Evolutionary conservation across 2,329 filamentous ascomycete genomes (phyloP).

Genomic region (Penicillium glabrum): DNA sequence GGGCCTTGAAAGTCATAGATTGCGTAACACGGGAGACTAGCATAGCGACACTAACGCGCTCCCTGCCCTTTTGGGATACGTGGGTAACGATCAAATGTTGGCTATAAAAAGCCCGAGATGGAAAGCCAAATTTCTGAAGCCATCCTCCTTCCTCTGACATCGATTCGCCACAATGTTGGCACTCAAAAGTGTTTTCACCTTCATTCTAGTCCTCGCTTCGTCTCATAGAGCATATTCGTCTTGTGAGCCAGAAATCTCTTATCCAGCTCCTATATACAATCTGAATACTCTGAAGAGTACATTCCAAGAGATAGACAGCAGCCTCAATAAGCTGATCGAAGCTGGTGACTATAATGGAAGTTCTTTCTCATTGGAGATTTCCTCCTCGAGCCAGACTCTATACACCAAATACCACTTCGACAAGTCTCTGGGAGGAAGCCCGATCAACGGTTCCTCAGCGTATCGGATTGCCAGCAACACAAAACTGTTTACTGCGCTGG

Average conservation of each 20-base stretch:
- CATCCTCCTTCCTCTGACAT: not conserved
- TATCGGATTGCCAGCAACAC: constrained; percentile 31
- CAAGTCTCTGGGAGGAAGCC: constrained; percentile 2
- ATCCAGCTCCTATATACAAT: not conserved
- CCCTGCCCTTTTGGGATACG: not conserved
- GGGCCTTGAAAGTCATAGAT: not conserved
- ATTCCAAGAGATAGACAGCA: not conserved
- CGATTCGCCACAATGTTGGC: not conserved
- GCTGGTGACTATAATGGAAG: not conserved
- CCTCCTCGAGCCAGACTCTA: not conserved
- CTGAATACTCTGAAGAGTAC: not conserved
- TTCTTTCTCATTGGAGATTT: constrained; percentile 4
- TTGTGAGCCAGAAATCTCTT: constrained; percentile 4
- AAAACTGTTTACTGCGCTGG: constrained; percentile 28
- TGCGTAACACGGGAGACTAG: not conserved
- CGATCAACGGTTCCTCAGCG: not conserved
- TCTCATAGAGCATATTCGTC: not conserved
- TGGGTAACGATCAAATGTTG: not conserved
- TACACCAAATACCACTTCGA: constrained; percentile 1
- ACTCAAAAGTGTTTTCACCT: not conserved
- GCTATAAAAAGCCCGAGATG: not conserved
- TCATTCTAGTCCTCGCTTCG: not conserved
- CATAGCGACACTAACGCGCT: not conserved
- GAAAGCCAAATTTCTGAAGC: not conserved
- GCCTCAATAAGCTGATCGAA: not conserved